Base-by-base conservation (phyloP, 345 rosid genomes). In the Populus deltoides region DNA sequence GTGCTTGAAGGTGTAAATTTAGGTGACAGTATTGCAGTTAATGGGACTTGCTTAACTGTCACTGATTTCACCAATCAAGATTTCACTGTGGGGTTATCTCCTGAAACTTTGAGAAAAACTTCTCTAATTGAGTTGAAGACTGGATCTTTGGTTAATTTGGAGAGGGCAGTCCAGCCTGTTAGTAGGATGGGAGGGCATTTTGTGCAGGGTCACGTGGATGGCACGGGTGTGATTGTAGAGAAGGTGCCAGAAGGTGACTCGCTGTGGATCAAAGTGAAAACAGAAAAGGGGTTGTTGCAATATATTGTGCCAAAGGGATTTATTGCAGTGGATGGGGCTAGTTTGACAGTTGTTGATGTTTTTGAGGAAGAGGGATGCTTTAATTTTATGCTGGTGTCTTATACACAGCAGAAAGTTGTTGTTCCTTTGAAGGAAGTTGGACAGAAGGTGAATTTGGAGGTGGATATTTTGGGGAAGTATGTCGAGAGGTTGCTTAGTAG, bases 131-230 rank as follows among this genome's bases (percentile, higher is more conserved):
- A 93, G 86, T 77, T 93, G 39, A 80, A 83, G 84, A 72, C 85
- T 22, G 98, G 98, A 33, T 92, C 98, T 18, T 55, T 76, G 85
- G 98, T 92, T 81, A 94, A 94, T 70, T 82, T 94, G 86, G 98
- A 93, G 90, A 85, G 98, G 75, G 98, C 98, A 8, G 85, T 93
- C 51, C 92, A 85, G 77, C 97, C 98, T 6, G 82, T 86, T 24
- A 88, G 88, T 57, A 79, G 95, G 17, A 90, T 93, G 97, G 98
- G 98, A 1, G 97, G 97, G 22, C 97, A 94, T 83, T 91, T 93
- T 76, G 97, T 91, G 82, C 97, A 91, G 86, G 98, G 98, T 8
- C 97, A 93, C 76, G 98, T 94, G 77, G 98, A 94, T 73, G 97
- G 97, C 8, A 91, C 95, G 15, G 98, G 97, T 55, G 90, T 81